These are phyloP conservation scores for Crucibulum laeve DNA, from an alignment of 768 basidiomycete genomes.

Conservation along the genomic window DNA sequence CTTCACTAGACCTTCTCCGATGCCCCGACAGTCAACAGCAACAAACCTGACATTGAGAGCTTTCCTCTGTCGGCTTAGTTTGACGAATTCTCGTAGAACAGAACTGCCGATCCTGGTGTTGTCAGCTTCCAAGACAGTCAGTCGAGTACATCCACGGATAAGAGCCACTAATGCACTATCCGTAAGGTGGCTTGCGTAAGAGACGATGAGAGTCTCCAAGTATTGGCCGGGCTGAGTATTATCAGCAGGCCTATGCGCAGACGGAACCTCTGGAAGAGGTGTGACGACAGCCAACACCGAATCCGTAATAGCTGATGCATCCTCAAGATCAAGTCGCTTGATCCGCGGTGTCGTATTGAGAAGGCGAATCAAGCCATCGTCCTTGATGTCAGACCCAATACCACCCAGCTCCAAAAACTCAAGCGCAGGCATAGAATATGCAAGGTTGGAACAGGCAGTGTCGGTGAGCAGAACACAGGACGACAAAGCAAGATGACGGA, in stretches of 20 bases:
- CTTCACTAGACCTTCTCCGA: constrained; percentile 58
- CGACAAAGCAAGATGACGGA: constrained; percentile 75
- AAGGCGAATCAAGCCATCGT: constrained; percentile 71
- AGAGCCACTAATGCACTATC: constrained; percentile 62
- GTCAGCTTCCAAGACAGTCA: constrained; percentile 74
- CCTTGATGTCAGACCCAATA: constrained; percentile 63
- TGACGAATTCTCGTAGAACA: constrained; percentile 67
- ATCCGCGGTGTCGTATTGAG: constrained; percentile 68
- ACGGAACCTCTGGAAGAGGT: constrained; percentile 21
- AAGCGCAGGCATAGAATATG: constrained; percentile 64
- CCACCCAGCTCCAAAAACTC: constrained; percentile 78
- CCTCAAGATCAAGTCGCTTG: constrained; percentile 81
- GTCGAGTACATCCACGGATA: constrained; percentile 55
- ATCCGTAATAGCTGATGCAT: constrained; percentile 72
- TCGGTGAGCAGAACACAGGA: constrained; percentile 70
- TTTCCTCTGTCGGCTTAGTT: constrained; percentile 42
- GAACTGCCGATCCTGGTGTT: constrained; percentile 65
- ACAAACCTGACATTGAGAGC: constrained; percentile 51
- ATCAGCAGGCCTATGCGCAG: constrained; percentile 1
- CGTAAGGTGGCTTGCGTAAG: constrained; percentile 59
- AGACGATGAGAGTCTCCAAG: constrained; percentile 70
- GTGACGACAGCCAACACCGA: constrained; percentile 63
- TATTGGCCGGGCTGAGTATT: constrained; percentile 53
- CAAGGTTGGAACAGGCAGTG: constrained; percentile 67
- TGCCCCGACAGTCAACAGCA: constrained; percentile 71